Evolutionary conservation across 257 asterid species (phyloP).

Genomic region (Lithospermum erythrorhizon): DNA sequence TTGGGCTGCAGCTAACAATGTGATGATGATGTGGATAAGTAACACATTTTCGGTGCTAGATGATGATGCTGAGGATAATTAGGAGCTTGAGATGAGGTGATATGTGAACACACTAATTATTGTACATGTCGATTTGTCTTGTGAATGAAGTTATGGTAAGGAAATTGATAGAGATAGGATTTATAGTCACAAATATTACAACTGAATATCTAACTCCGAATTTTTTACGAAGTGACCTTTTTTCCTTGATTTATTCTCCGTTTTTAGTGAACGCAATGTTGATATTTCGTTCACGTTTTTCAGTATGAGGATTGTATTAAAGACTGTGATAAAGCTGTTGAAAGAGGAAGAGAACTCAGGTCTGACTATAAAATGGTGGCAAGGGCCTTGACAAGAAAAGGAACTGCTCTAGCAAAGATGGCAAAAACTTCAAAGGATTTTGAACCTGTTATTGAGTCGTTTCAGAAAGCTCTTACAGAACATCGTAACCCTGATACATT

Average conservation of each 20-base stretch:
- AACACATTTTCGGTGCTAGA: neutral
- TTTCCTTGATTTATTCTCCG: neutral
- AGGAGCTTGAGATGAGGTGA: too few species aligned
- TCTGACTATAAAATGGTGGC: conserved; percentile 86
- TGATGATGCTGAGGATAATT: neutral
- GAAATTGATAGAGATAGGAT: too few species aligned
- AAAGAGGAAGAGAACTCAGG: conserved; percentile 85
- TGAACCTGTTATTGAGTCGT: conserved; percentile 73
- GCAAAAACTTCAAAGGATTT: conserved; percentile 69
- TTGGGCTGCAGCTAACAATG: too few species aligned
- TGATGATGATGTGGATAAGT: too few species aligned
- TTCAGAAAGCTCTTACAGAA: conserved; percentile 90
- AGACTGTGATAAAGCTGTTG: conserved; percentile 94
- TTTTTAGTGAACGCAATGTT: neutral
- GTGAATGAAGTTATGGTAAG: neutral
- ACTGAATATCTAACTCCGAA: neutral
- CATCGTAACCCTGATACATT: conserved; percentile 91
- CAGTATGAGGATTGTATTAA: conserved; percentile 79
- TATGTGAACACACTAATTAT: neutral
- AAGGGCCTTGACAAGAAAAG: conserved; percentile 88
- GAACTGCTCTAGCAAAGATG: conserved; percentile 73
- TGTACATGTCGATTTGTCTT: neutral
- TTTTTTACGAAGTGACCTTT: neutral
- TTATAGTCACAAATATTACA: neutral
- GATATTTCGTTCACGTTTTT: neutral